These are phyloP conservation scores for Mediolabrus comicus DNA, from an alignment of 108 stramenopile genomes.

Conservation along the genomic window DNA sequence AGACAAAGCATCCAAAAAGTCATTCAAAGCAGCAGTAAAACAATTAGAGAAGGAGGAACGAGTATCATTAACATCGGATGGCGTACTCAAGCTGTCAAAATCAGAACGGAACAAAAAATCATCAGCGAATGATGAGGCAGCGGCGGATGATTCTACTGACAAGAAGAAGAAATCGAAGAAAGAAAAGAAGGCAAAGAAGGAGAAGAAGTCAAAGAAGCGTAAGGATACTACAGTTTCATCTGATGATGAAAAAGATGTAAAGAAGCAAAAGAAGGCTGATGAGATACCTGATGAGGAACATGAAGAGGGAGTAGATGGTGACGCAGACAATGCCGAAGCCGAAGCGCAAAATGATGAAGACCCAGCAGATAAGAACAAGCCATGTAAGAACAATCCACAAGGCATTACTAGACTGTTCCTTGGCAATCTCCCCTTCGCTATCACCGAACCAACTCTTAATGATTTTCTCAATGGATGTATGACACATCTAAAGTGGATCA, in stretches of 20 bases:
- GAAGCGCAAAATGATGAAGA: conserved; percentile 23
- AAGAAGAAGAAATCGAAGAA: conserved; percentile 48
- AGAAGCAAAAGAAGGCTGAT: neutral
- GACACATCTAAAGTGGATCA: conserved; percentile 91
- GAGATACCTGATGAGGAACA: neutral
- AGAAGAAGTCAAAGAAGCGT: conserved; percentile 12
- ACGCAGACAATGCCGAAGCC: conserved; percentile 1
- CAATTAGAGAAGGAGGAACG: conserved; percentile 51
- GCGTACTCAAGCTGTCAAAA: conserved; percentile 52
- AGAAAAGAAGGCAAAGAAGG: conserved; percentile 37
- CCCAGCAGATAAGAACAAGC: conserved; percentile 59
- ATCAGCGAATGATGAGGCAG: neutral
- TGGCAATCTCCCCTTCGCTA: conserved; percentile 87
- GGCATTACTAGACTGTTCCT: conserved; percentile 86
- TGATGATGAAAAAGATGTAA: conserved; percentile 12
- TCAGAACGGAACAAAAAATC: conserved; percentile 43
- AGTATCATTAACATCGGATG: conserved; percentile 65
- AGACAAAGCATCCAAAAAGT: conserved; percentile 81
- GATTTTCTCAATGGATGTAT: conserved; percentile 62
- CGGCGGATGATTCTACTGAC: conserved; percentile 14
- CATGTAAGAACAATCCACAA: conserved; percentile 80
- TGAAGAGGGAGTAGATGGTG: conserved; percentile 24
- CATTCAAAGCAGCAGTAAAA: conserved; percentile 76
- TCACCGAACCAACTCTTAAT: conserved; percentile 69
- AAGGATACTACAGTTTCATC: conserved; percentile 1